These are phyloP conservation scores for Penicillium canescens DNA, from an alignment of 495 filamentous ascomycete species.

Conservation along the genomic window DNA sequence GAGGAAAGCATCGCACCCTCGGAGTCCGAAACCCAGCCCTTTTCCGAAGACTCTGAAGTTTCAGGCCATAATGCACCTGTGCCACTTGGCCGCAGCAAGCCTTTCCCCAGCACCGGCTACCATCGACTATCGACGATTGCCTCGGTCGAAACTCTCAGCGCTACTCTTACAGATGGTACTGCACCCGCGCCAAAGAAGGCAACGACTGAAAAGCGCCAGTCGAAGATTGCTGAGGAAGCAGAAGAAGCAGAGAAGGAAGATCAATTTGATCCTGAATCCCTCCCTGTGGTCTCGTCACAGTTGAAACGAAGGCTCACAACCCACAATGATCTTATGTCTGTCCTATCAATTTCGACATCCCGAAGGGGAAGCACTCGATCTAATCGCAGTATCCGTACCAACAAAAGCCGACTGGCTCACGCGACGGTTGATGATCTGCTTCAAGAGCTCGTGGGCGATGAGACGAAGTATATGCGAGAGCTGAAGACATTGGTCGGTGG, in stretches of 20 bases:
- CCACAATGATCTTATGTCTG: conserved; percentile 90
- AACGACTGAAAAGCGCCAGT: background rate
- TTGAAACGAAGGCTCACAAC: conserved; percentile 79
- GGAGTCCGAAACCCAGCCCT: conserved; percentile 27
- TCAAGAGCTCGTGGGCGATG: conserved; percentile 78
- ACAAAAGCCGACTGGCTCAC: conserved; percentile 61
- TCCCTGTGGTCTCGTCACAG: conserved; percentile 45
- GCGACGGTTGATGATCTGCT: conserved; percentile 75
- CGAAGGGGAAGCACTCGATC: conserved; percentile 67
- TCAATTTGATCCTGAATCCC: conserved; percentile 44
- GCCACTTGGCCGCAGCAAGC: conserved; percentile 44
- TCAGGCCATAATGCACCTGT: conserved; percentile 41
- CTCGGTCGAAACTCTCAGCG: conserved; percentile 62
- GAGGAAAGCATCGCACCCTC: conserved; percentile 26
- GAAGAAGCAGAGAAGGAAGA: conserved; percentile 41
- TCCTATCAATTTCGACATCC: conserved; percentile 74
- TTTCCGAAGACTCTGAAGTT: conserved; percentile 42
- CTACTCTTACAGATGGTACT: conserved; percentile 35
- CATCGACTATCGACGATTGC: conserved; percentile 74
- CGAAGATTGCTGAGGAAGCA: conserved; percentile 6
- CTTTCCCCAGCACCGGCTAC: conserved; percentile 62
- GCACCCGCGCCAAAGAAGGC: conserved; percentile 11
- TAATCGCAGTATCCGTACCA: conserved; percentile 69
- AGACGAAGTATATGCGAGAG: conserved; percentile 88
- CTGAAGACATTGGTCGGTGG: conserved; percentile 92